These are phyloP conservation scores for Trypanosomatidae sp. DNA, from an alignment of 208 protist genomes.

Conservation along the genomic window DNA sequence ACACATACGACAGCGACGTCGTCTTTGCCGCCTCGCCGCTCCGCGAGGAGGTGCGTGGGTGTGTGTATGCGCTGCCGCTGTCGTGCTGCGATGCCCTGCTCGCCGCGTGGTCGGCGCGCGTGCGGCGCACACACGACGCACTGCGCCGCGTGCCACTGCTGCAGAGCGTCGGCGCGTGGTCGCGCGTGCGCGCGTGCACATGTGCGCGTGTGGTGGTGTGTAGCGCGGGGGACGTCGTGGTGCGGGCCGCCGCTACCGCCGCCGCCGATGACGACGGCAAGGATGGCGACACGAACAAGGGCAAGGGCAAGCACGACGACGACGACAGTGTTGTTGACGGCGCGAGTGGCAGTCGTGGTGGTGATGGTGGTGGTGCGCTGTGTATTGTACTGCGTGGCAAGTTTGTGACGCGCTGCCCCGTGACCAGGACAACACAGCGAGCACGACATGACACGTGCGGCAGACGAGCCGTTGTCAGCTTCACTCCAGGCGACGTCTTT, in stretches of 20 bases:
- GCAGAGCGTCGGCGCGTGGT: conserved; percentile 38
- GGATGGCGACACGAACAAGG: no score
- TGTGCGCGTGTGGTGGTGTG: conserved; percentile 7
- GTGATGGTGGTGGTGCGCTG: no score
- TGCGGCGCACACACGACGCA: conserved; percentile 9
- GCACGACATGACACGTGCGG: no score
- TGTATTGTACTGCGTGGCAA: conserved; percentile 26
- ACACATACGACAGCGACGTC: conserved; percentile 24
- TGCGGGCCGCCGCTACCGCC: no score
- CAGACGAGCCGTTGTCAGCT: no score
- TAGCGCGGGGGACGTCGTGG: conserved; percentile 9
- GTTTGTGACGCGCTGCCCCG: no score
- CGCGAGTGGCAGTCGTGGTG: no score
- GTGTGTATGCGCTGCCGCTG: conserved; percentile 48
- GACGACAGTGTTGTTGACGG: no score
- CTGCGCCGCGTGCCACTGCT: conserved; percentile 24
- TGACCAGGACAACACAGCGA: no score
- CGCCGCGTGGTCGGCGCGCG: conserved; percentile 14
- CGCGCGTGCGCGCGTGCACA: conserved; percentile 28
- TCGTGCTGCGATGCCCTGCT: conserved; percentile 10
- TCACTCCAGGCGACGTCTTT: conserved; percentile 44
- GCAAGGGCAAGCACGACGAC: no score
- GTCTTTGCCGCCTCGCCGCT: conserved; percentile 19
- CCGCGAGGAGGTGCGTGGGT: conserved; percentile 34
- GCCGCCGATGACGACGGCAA: no score